Conservation (phyloP, 495 filamentous ascomycete species). For the Amniculicola lignicola region DNA sequence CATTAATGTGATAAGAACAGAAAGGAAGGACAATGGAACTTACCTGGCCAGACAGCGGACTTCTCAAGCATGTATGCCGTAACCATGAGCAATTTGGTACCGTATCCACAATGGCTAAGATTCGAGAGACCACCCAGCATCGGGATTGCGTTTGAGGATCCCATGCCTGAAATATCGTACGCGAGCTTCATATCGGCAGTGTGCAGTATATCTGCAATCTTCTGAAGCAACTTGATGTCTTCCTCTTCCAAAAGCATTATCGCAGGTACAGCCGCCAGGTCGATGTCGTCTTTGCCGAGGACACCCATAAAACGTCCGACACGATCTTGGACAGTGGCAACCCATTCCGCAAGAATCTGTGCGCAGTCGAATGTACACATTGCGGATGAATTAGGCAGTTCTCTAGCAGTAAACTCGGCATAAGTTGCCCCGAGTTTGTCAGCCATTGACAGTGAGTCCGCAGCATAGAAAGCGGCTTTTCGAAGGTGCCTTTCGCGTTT, state of each 20-base stretch:
- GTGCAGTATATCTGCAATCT: conserved; percentile 75
- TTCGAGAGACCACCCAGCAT: conserved; percentile 51
- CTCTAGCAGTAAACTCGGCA: conserved; percentile 77
- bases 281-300: conserved; percentile 76
- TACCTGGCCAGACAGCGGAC: conserved; percentile 89
- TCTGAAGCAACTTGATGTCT: conserved; percentile 80
- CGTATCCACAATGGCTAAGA: conserved; percentile 67
- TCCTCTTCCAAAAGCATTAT: conserved; percentile 91
- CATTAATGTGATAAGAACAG: conserved; percentile 38
- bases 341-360: conserved; percentile 96
- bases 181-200: conserved; percentile 76
- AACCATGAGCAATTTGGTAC: conserved; percentile 79
- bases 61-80: conserved; percentile 89
- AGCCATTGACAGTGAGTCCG: conserved; percentile 86
- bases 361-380: conserved; percentile 95
- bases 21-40: conserved; percentile 36
- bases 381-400: conserved; percentile 88
- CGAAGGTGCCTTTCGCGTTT: conserved; percentile 84
- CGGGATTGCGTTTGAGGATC: conserved; percentile 52
- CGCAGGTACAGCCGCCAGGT: conserved; percentile 71
- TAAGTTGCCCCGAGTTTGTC: conserved; percentile 85
- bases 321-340: conserved; percentile 89
- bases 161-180: conserved; percentile 46
- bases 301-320: conserved; percentile 85
- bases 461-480: conserved; percentile 91